Conservation (phyloP, 106 monocot species). For the Alisma plantagoaquatica region DNA sequence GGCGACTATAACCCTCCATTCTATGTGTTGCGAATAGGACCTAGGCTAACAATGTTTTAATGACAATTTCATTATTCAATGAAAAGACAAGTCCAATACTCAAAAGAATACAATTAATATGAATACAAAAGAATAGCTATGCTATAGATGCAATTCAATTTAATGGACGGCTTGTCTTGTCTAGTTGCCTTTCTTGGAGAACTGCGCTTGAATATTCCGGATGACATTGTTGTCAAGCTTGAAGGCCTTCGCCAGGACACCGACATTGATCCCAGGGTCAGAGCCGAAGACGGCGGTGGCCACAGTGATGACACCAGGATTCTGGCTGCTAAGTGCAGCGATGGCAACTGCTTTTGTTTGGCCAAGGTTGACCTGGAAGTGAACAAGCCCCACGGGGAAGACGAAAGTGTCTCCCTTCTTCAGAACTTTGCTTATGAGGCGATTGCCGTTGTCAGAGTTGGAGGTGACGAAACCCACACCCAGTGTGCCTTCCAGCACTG, state of each 20-base stretch:
- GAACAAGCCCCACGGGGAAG: conserved; percentile 14
- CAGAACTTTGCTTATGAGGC: conserved; percentile 9
- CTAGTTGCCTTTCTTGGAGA: not conserved
- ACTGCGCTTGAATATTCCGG: conserved; percentile 5
- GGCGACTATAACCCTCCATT: too few species aligned
- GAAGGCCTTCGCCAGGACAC: conserved; percentile 14
- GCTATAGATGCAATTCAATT: too few species aligned
- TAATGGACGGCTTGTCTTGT: too few species aligned
- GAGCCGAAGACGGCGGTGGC: conserved; percentile 11
- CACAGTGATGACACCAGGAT: conserved; percentile 10
- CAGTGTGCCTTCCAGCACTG: conserved; percentile 6
- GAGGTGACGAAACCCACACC: conserved; percentile 15
- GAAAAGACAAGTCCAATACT: too few species aligned
- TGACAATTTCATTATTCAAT: too few species aligned
- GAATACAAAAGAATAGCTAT: too few species aligned
- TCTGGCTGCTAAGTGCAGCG: conserved; percentile 15
- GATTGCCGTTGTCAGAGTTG: conserved; percentile 6
- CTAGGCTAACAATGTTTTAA: too few species aligned
- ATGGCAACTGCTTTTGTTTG: not conserved
- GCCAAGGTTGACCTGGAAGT: conserved; percentile 16
- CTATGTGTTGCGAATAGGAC: too few species aligned
- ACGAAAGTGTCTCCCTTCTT: conserved; percentile 12
- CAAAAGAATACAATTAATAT: too few species aligned
- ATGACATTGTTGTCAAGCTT: conserved; percentile 5
- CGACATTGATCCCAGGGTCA: not conserved